A percentile compares a stretch with the other conserved stretches of the same genome.
Conservation (phyloP, 371 early-diverging fungal genomes). For the Dichotomocladium elegans region DNA sequence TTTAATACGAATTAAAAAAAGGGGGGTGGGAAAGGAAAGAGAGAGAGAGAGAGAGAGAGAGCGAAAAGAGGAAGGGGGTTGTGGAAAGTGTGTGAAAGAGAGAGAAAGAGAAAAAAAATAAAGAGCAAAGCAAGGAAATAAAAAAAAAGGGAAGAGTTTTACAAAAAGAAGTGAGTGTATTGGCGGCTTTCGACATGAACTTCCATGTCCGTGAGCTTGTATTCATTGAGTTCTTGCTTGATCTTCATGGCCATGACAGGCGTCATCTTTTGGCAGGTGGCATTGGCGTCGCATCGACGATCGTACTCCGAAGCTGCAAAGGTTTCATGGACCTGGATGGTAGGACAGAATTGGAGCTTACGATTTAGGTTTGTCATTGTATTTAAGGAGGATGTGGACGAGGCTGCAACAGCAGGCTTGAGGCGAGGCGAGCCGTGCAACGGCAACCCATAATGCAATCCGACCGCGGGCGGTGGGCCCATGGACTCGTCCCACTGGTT, state of each 20-base stretch:
- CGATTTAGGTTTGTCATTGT: conserved; percentile 4
- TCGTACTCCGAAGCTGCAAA: conserved; percentile 52
- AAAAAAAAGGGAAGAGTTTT: conserved; percentile 1
- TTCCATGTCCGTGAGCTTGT: conserved; percentile 71
- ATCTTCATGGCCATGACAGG: conserved; percentile 63
- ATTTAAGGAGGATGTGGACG: conserved; percentile 13
- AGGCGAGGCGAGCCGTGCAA: conserved; percentile 44
- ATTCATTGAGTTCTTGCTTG: conserved; percentile 75
- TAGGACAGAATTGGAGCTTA: conserved; percentile 13
- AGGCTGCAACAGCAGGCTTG: conserved; percentile 36
- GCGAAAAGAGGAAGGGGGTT: background rate
- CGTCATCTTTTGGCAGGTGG: conserved; percentile 60
- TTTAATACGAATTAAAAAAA: too few species aligned
- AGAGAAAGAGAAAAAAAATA: conserved; percentile 1
- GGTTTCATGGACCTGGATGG: conserved; percentile 15
- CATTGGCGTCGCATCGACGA: conserved; percentile 57
- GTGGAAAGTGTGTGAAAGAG: background rate
- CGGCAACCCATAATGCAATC: conserved; percentile 38
- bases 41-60: background rate
- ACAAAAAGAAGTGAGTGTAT: conserved; percentile 31
- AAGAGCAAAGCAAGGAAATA: background rate
- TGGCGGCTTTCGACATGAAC: conserved; percentile 72
- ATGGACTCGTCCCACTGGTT: conserved; percentile 9
- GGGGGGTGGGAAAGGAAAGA: background rate
- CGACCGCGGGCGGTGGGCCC: conserved; percentile 16